Percentiles rank a stretch among this genome's conserved stretches.
These are phyloP conservation scores for Trichoderma breve DNA, from an alignment of 2,329 filamentous ascomycete genomes.

Conservation along the genomic window DNA sequence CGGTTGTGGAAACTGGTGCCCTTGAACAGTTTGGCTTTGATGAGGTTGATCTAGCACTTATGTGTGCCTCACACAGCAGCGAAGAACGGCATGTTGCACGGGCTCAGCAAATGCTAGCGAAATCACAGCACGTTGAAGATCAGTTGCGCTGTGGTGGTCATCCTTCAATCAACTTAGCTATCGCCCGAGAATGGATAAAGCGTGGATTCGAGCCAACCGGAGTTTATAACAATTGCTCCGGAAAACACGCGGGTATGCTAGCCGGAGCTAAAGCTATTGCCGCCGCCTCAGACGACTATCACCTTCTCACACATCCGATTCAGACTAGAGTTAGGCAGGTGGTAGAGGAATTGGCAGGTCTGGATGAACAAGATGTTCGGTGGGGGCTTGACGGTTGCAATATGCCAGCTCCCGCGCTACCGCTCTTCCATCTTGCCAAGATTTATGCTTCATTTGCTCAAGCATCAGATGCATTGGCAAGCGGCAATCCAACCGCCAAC, in stretches of 20 bases:
- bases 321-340: conserved; percentile 39
- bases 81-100: conserved; percentile 42
- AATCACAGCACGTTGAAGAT: conserved; percentile 33
- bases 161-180: conserved; percentile 31
- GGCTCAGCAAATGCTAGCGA: conserved; percentile 39
- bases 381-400: conserved; percentile 50
- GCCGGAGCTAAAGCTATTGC: conserved; percentile 40
- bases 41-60: conserved; percentile 43
- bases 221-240: conserved; percentile 47
- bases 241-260: conserved; percentile 49
- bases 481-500: not conserved
- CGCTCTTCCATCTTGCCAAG: conserved; percentile 36
- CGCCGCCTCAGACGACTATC: conserved; percentile 34
- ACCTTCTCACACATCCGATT: conserved; percentile 37
- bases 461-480: conserved; percentile 28
- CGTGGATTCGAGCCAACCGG: conserved; percentile 37
- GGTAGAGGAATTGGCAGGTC: conserved; percentile 37
- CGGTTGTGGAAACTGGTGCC: conserved; percentile 42
- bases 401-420: conserved; percentile 44
- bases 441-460: conserved; percentile 40
- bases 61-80: conserved; percentile 48
- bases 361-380: conserved; percentile 29
- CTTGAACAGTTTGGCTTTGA: conserved; percentile 38
- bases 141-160: conserved; percentile 46
- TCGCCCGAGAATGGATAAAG: conserved; percentile 42